Base-by-base conservation (phyloP, 768 basidiomycete genomes). In the Hebeloma cylindrosporum region DNA sequence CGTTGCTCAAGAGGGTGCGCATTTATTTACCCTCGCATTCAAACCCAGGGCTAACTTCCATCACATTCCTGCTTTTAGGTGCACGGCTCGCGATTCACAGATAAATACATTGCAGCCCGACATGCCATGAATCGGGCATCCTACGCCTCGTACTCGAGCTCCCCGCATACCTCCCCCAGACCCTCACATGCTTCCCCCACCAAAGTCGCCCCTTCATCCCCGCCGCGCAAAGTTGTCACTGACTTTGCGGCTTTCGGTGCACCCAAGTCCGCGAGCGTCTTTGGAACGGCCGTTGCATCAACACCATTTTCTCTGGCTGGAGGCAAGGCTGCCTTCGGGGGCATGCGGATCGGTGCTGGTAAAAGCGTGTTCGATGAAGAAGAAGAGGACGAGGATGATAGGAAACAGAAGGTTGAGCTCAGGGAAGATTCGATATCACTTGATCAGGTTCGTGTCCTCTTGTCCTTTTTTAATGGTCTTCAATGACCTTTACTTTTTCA, bases 71-170 rank as follows among this genome's bases (percentile, higher is more conserved):
- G 28, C 40, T 48, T 29, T 20, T 61, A 96, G 93, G 88, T 96
- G 35, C 82, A 85, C 37, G 92, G 91, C n/a, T 90, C 92, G 30
- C 87, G 95, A 3, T 95, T 97, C 71, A 97, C 95, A 14, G 94
- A 98, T 54, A 94, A 95, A 64, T 98, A 97, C 64, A 78, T 94
- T 20, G 79, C 83, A 54, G 82, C 85, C 23, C 78, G 87, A 36
- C 77, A 83, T 57, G 61, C 77, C 16, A 64, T 78, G 45, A 68
- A 73, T 25, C 78, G 86, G 29, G 70, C 67, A 48, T 71, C 77
- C 13, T 82, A 80, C 49, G 60, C 72, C 8, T 68, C 75, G 13
- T 74, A 78, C 74, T 22, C 72, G 73, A 51, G 68, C 68, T 38
- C 73, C 67, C 38, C 67, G 67, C 45, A 72, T 69, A 52, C 64